Conservation (phyloP, 2,329 filamentous ascomycete genomes). For the Microdochium trichocladiopsis region DNA sequence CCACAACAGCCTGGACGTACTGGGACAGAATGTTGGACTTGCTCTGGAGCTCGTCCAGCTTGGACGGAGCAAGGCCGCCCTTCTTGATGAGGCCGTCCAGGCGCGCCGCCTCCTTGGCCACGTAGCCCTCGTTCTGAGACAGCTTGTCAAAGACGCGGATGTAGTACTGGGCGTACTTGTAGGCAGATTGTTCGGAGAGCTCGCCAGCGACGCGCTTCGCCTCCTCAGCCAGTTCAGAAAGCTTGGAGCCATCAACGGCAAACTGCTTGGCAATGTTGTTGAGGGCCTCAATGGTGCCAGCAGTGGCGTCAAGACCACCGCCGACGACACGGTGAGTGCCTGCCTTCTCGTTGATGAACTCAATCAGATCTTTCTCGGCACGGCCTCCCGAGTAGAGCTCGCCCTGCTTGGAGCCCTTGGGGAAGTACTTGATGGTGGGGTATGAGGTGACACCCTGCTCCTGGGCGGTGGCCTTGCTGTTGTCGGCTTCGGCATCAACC, state of each 20-base stretch:
- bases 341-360: constrained; percentile 81
- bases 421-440: constrained; percentile 98
- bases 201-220: constrained; percentile 62
- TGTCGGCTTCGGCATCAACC: constrained; percentile 85
- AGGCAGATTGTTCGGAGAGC: constrained; percentile 53
- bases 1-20: constrained; percentile 58
- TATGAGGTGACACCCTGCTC: constrained; percentile 77
- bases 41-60: constrained; percentile 80
- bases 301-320: constrained; percentile 69
- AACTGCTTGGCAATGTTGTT: constrained; percentile 73
- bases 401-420: constrained; percentile 69
- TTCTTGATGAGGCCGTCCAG: constrained; percentile 76
- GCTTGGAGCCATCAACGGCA: constrained; percentile 47
- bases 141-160: constrained; percentile 85
- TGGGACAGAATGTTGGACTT: constrained; percentile 83
- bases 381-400: constrained; percentile 71
- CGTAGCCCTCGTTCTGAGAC: constrained; percentile 68
- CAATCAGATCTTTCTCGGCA: constrained; percentile 66
- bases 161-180: constrained; percentile 91
- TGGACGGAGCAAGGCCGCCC: constrained; percentile 76
- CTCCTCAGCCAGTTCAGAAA: constrained; percentile 61
- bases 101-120: constrained; percentile 76
- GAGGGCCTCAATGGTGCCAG: constrained; percentile 75
- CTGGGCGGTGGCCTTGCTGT: constrained; percentile 68
- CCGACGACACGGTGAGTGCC: constrained; percentile 80